A percentile compares a stretch with the other conserved stretches of the same genome.
Evolutionary conservation across 768 basidiomycete species (phyloP).

Genomic region (Leucocoprinus sp.): DNA sequence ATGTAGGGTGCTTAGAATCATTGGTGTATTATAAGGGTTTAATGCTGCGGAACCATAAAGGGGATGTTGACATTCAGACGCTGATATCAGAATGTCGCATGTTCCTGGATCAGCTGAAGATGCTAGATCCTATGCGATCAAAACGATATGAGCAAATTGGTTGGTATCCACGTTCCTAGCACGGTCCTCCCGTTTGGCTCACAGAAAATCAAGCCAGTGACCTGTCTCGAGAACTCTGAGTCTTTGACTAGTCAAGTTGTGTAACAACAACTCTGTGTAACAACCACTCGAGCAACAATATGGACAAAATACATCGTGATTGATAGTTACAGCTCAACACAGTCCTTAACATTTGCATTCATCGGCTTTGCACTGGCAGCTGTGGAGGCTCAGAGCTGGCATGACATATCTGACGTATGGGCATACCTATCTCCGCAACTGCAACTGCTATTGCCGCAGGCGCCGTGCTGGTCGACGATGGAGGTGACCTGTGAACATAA

Average conservation of each 20-base stretch:
- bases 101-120: slow-evolving; percentile 48
- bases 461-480: background rate
- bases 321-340: background rate
- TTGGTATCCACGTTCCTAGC: slow-evolving; percentile 21
- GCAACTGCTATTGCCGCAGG: background rate
- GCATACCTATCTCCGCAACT: background rate
- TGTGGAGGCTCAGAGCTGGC: slow-evolving; percentile 16
- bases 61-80: slow-evolving; percentile 23
- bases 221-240: background rate
- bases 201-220: background rate
- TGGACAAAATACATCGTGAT: no score
- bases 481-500: background rate
- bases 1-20: slow-evolving; percentile 89
- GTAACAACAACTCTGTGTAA: no score
- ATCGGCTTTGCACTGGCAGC: slow-evolving; percentile 53
- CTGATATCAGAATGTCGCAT: slow-evolving; percentile 37
- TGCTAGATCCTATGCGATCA: slow-evolving; percentile 57
- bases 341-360: slow-evolving; percentile 57
- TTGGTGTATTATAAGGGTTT: slow-evolving; percentile 76
- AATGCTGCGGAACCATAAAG: slow-evolving; percentile 42
- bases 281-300: background rate
- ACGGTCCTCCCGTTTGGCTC: background rate
- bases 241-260: background rate
- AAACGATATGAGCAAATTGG: slow-evolving; percentile 65
- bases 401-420: background rate